These are phyloP conservation scores for Skeletonema tropicum DNA, from an alignment of 108 stramenopile species.

Conservation along the genomic window DNA sequence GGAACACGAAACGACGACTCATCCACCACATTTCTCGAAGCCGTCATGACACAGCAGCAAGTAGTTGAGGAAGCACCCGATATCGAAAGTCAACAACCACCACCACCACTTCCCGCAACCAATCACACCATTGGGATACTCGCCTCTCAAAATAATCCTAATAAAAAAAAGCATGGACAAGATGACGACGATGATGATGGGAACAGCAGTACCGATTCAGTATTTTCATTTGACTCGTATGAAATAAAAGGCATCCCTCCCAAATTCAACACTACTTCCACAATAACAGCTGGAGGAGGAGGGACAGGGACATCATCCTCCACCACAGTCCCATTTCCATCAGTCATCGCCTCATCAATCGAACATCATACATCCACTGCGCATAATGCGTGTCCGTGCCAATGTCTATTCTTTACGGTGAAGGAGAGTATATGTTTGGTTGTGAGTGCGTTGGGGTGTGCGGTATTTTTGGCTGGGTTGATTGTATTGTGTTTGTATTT, in stretches of 20 bases:
- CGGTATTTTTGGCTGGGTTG: constrained; percentile 40
- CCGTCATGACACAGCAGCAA: background rate
- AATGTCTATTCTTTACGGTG: constrained; percentile 45
- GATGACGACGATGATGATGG: constrained; percentile 5
- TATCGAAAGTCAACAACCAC: background rate
- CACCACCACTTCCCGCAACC: background rate
- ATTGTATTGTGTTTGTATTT: constrained; percentile 43
- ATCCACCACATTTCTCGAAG: constrained; percentile 13
- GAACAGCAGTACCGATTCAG: constrained; percentile 9
- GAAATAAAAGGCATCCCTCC: constrained; percentile 11
- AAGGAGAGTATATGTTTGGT: constrained; percentile 45
- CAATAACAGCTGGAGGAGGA: background rate
- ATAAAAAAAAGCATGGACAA: background rate
- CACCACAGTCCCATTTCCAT: constrained; percentile 27
- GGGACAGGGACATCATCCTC: no score
- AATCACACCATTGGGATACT: background rate
- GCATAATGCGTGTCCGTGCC: constrained; percentile 42
- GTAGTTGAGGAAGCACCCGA: no score
- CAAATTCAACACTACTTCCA: background rate
- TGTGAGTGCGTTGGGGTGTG: constrained; percentile 50
- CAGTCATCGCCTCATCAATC: background rate
- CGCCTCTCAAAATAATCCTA: constrained; percentile 2
- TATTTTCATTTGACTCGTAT: constrained; percentile 34
- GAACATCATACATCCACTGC: constrained; percentile 2
- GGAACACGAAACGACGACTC: background rate